Conservation (phyloP, 257 asterid species). For the Pogostemon cablin region DNA sequence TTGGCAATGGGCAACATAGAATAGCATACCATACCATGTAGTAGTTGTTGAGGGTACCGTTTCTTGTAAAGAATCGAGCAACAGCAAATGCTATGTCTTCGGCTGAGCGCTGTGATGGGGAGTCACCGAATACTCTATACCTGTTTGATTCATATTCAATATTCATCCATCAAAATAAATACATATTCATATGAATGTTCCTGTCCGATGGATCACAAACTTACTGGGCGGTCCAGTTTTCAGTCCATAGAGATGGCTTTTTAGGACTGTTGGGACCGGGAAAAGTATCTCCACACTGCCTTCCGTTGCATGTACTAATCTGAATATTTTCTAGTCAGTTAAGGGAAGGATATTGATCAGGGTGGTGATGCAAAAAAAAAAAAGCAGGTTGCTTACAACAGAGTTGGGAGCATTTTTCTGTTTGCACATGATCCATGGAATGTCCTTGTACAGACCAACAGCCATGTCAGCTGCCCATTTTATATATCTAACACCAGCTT, state of each 20-base stretch:
- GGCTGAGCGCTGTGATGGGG: conserved; percentile 88
- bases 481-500: conserved; percentile 55
- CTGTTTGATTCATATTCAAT: conserved; percentile 35
- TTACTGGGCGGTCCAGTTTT: conserved; percentile 92
- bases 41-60: conserved; percentile 83
- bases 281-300: conserved; percentile 88
- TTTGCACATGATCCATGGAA: conserved; percentile 98
- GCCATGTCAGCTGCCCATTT: conserved; percentile 94
- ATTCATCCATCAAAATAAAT: no score
- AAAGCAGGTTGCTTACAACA: conserved; percentile 45
- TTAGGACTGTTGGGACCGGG: conserved; percentile 74
- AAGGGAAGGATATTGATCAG: no score
- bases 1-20: not conserved
- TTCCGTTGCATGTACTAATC: conserved; percentile 90
- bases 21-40: conserved; percentile 51
- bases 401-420: conserved; percentile 68
- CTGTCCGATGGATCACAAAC: conserved; percentile 14
- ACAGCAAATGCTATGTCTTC: conserved; percentile 88
- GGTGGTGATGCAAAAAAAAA: not conserved
- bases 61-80: conserved; percentile 73
- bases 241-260: conserved; percentile 91
- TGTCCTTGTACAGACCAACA: conserved; percentile 41
- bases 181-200: no score
- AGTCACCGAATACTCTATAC: conserved; percentile 77
- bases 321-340: conserved; percentile 18